These are phyloP conservation scores for Harrya chromipes DNA, from an alignment of 768 basidiomycete genomes.

Conservation along the genomic window DNA sequence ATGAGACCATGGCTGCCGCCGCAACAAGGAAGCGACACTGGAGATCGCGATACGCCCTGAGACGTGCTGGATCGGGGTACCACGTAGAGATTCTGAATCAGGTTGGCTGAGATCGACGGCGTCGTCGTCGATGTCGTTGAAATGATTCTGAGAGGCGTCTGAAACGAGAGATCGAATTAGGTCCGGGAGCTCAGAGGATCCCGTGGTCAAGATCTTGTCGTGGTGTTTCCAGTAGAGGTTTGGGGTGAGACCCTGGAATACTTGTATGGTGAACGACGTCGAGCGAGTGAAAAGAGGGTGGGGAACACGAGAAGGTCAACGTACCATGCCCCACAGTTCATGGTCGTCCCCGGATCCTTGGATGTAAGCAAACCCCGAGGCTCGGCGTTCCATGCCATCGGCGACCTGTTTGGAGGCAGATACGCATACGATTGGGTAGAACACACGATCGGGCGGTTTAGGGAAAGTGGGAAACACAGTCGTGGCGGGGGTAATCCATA, in stretches of 20 bases:
- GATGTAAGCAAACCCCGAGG: conserved; percentile 77
- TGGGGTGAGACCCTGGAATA: conserved; percentile 71
- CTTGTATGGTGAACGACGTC: not conserved
- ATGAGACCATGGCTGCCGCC: not conserved
- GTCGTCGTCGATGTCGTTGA: not conserved
- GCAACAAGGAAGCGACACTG: conserved; percentile 28
- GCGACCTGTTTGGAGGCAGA: conserved; percentile 76
- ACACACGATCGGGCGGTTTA: conserved; percentile 27
- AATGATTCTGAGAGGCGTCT: not conserved
- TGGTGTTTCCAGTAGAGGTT: conserved; percentile 64
- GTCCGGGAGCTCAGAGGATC: conserved; percentile 47
- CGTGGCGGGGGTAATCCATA: conserved; percentile 84
- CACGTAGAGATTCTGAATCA: not conserved
- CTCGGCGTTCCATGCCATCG: conserved; percentile 58
- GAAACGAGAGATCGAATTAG: conserved; percentile 20
- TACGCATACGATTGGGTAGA: conserved; percentile 75
- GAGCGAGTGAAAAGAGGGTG: not conserved
- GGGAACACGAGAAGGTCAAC: conserved; percentile 5
- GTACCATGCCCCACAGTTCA: conserved; percentile 81
- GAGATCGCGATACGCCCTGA: conserved; percentile 43
- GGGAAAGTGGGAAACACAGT: conserved; percentile 43
- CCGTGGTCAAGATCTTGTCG: conserved; percentile 43
- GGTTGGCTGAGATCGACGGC: not conserved
- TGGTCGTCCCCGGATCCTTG: conserved; percentile 97
- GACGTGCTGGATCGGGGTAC: conserved; percentile 25